Base-by-base conservation (phyloP, 371 early-diverging fungal genomes). In the Saksenaea vasiformis region DNA sequence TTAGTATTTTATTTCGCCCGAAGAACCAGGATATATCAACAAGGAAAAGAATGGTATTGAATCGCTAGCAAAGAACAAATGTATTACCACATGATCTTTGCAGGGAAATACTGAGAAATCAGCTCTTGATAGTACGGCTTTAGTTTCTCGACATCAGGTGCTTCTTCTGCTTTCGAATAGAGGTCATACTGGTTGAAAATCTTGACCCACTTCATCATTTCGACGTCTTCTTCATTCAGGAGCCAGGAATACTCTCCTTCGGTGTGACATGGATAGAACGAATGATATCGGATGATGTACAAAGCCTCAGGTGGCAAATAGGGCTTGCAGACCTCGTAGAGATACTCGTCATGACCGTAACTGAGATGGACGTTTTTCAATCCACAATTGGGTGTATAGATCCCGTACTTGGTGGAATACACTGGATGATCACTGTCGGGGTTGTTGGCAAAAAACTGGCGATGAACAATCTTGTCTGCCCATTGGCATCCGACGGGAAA, bases 311-410 rank as follows among this genome's bases (percentile, higher is more conserved):
- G 41, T 0, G 88, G 87, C 2, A 87, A 53, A 60, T 82, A 79
- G 14, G 72, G 55, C 65, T 86, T 80, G 60, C 74, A 68, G 3
- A 87, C 85, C 9, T 79, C 73, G 47, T 81, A 84, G 14, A 87
- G 37, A 43, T 87, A 87, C 47, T 87, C 87, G 39, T 87, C 88
- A 61, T 87, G 86, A 13, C 88, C 88, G 56, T 72, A 87, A 35
- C 78, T 74, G 65, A 87, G 64, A 53, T 83, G 74, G 1, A 87
- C 71, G 2, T 80, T 66, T 9, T 77, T 73, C 0, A 87, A 62
- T 5, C 88, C 88, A 66, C 85, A 84, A 24, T 81, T 64, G 15
- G 82, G 75, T 13, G 56, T 26, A 53, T 87, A 87, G 22, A 87
- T 80, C n/a, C 88, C 88, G 44, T 74, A 74, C 14, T 63, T 39